These are phyloP conservation scores for Iberis pinnata DNA, from an alignment of 345 rosid species.

Conservation along the genomic window DNA sequence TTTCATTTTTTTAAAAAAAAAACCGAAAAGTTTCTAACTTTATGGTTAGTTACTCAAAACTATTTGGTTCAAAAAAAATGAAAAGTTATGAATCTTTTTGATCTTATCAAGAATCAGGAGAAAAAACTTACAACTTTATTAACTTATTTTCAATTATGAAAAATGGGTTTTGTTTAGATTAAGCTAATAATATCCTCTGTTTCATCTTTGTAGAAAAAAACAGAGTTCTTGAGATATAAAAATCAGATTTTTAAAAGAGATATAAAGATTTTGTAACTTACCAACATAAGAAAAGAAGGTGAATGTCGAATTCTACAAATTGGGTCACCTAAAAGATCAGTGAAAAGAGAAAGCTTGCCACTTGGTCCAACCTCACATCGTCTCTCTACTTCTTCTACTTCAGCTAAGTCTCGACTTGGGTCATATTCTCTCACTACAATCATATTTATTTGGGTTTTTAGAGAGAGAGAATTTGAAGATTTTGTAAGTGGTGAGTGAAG, in stretches of 20 bases:
- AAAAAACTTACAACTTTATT: no score
- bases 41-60: slow-evolving; percentile 9
- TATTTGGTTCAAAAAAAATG: not conserved
- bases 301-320: slow-evolving; percentile 98
- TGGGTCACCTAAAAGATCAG: slow-evolving; percentile 98
- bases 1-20: not conserved
- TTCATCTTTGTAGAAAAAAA: not conserved
- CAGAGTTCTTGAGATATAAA: not conserved
- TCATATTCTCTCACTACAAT: slow-evolving; percentile 69
- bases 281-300: slow-evolving; percentile 97
- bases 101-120: slow-evolving; percentile 22
- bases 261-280: slow-evolving; percentile 19
- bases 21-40: slow-evolving; percentile 10
- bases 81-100: slow-evolving; percentile 18
- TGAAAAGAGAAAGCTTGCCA: slow-evolving; percentile 61
- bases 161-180: slow-evolving; percentile 3
- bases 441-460: no score
- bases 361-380: slow-evolving; percentile 77
- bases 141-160: no score
- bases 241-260: no score
- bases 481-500: slow-evolving; percentile 11
- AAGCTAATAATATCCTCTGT: not conserved
- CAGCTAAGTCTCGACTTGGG: slow-evolving; percentile 43
- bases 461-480: not conserved
- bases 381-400: slow-evolving; percentile 74